Conservation (phyloP, 2,329 filamentous ascomycete genomes). For the Colletotrichum ledebouriae region DNA sequence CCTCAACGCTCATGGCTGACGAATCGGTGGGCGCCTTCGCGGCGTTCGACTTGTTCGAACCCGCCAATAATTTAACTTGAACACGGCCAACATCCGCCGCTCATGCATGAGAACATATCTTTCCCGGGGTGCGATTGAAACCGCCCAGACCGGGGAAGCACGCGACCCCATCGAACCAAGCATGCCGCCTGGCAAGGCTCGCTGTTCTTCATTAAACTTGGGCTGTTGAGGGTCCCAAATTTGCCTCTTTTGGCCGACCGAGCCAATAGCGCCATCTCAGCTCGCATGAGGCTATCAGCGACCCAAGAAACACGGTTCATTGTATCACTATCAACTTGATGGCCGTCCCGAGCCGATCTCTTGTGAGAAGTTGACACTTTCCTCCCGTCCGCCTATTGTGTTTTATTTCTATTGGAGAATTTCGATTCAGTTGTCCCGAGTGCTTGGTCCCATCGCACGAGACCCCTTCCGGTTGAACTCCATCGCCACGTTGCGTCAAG, state of each 20-base stretch:
- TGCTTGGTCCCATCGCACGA: neutral
- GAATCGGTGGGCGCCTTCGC: neutral
- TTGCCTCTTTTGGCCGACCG: slow-evolving; percentile 28
- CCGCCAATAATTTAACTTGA: neutral
- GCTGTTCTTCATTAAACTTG: neutral
- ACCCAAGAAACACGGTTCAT: neutral
- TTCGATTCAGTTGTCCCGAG: neutral
- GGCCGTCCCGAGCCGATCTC: neutral
- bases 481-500: slow-evolving; percentile 13
- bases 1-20: neutral
- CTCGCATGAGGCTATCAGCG: slow-evolving; percentile 15
- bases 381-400: neutral
- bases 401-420: neutral
- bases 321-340: neutral
- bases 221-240: neutral
- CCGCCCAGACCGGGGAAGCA: neutral
- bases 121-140: neutral
- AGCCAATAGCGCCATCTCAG: slow-evolving; percentile 28
- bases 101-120: slow-evolving; percentile 10
- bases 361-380: neutral
- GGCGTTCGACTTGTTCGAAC: neutral
- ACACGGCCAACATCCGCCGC: neutral
- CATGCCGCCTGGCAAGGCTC: neutral
- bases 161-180: neutral
- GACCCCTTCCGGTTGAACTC: neutral